Conservation (phyloP, 1,284 basidiomycete species). For the Moniliophthora roreri region DNA sequence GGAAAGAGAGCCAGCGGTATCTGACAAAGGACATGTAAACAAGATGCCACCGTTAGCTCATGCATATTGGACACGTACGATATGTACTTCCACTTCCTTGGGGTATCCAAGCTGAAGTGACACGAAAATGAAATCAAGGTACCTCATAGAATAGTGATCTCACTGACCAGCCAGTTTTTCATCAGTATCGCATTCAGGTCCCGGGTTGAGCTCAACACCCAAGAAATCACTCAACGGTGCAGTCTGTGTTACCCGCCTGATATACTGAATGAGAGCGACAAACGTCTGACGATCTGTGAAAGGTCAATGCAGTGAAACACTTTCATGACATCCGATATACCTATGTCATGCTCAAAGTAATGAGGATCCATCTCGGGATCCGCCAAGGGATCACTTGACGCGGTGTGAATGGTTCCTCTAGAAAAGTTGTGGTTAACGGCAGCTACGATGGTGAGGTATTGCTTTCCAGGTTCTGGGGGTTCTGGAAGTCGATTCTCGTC, state of each 20-base stretch:
- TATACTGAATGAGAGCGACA: conserved; percentile 10
- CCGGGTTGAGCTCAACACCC: conserved; percentile 15
- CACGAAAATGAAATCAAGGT: not conserved
- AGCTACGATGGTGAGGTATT: conserved; percentile 30
- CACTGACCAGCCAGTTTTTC: conserved; percentile 14
- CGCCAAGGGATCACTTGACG: conserved; percentile 35
- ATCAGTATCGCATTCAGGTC: conserved; percentile 11
- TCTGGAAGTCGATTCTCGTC: conserved; percentile 16
- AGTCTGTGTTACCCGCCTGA: conserved; percentile 7
- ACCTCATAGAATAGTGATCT: not conserved
- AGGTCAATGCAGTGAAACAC: not conserved
- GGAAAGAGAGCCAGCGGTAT: conserved; percentile 43
- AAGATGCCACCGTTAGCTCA: not conserved
- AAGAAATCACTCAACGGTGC: conserved; percentile 11
- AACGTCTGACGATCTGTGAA: conserved; percentile 12
- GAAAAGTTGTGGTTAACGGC: conserved; percentile 34
- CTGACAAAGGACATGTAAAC: conserved; percentile 18
- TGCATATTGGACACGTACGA: conserved; percentile 23
- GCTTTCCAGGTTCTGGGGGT: conserved; percentile 28
- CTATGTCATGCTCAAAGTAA: conserved; percentile 48
- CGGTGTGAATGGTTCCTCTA: conserved; percentile 42
- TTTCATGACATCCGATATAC: conserved; percentile 18
- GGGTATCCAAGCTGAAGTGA: conserved; percentile 28
- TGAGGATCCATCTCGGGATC: conserved; percentile 47
- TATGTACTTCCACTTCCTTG: conserved; percentile 25